phyloP scores from a whole-genome alignment of 1,284 basidiomycete genomes.

The Butyriboletus regius region DNA sequence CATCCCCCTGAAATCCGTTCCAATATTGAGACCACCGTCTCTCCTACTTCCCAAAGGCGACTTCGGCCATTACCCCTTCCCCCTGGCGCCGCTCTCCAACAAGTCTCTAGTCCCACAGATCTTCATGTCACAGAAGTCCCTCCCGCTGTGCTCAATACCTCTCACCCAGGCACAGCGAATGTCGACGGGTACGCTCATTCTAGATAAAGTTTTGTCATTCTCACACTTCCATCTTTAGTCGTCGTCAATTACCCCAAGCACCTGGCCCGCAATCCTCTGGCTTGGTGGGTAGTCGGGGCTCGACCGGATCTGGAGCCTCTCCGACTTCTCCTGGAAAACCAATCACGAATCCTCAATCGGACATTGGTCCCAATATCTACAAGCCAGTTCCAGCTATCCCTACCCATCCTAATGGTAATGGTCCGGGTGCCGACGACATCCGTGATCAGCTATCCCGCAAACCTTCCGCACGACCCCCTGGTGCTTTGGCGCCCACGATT shows the following conservation, averaged over 20 bases:
- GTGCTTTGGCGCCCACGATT: constrained; percentile 31
- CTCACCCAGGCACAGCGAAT: constrained; percentile 25
- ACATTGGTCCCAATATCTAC: constrained; percentile 24
- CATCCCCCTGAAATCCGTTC: constrained; percentile 18
- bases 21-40: constrained; percentile 24
- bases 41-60: constrained; percentile 34
- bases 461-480: constrained; percentile 30
- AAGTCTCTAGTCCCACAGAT: constrained; percentile 18
- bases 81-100: constrained; percentile 17
- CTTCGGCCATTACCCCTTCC: constrained; percentile 28
- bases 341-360: constrained; percentile 13
- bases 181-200: constrained; percentile 21
- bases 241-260: constrained; percentile 27
- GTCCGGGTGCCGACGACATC: constrained; percentile 12
- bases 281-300: constrained; percentile 14
- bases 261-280: constrained; percentile 16
- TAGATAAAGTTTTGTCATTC: not conserved
- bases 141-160: constrained; percentile 10
- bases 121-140: constrained; percentile 14
- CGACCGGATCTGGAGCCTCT: constrained; percentile 19
- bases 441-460: constrained; percentile 18
- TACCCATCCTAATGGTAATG: constrained; percentile 8
- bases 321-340: constrained; percentile 16
- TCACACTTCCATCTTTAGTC: constrained; percentile 13
- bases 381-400: constrained; percentile 31